Base-by-base conservation (phyloP, 2,329 filamentous ascomycete genomes). In the Colletotrichum sp. region DNA sequence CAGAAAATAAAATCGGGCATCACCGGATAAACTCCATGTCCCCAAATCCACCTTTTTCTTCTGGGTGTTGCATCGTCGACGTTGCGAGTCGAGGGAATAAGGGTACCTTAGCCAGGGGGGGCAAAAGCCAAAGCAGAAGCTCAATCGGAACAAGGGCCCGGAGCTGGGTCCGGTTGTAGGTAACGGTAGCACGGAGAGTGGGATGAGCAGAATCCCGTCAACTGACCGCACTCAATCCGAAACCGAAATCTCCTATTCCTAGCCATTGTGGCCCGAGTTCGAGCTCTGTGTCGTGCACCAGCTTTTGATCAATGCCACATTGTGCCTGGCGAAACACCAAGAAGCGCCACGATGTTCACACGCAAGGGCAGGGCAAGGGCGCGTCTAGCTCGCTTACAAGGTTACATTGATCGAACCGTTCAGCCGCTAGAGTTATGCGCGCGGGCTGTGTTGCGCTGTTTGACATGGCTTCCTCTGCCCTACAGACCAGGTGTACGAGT, bases 331-430 rank as follows among this genome's bases (percentile, higher is more conserved):
- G 66, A 55, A 34, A 67, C 26, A 55, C 66, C 36, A 26, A 8
- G 38, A 48, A 55, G 16, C 26, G 21, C 28, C 28, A 57, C 28
- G 26, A 24, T 55, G 28, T 16, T 21, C 48, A 36, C 52, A n/a
- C 30, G 30, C 66, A 67, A 38, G 30, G 26, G n/a, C 28, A 55
- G 18, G 38, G 61, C 36, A 66, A 64, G 63, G 28, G 66, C 67
- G 73, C 69, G 64, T 75, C 73, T 75, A 73, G 63, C 63, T 75
- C 73, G 73, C 69, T 75, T 72, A 68, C 18, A 58, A 18, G 64
- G 69, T 68, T 68, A 38, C 63, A 64, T 60, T 57, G 38, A 48
- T 21, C 43, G 57, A 57, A 60, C 9, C 43, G 8, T 72, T 65
- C 72, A 70, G 71, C 67, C 72, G 72, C 48, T 52, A n/a, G n/a